A percentile compares a stretch with the other conserved stretches of the same genome.
Conservation (phyloP, 1,284 basidiomycete genomes). For the Lignosus rhinocerotis region DNA sequence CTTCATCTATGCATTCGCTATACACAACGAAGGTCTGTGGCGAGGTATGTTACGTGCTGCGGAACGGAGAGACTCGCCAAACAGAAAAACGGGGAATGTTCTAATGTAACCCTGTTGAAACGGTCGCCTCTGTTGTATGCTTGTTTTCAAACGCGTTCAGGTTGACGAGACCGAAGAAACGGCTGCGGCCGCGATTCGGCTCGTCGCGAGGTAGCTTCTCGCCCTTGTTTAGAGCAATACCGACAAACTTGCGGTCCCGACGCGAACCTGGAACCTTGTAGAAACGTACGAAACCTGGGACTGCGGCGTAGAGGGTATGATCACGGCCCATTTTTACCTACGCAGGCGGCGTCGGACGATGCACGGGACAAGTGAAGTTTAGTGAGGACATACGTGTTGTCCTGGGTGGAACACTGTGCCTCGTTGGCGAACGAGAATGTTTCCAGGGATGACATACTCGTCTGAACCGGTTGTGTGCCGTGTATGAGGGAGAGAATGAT, state of each 20-base stretch:
- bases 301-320: conserved; percentile 87
- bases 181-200: conserved; percentile 66
- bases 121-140: conserved; percentile 8
- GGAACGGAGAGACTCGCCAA: neutral
- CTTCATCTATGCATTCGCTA: conserved; percentile 3
- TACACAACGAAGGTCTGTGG: conserved; percentile 13
- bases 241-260: conserved; percentile 77
- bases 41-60: conserved; percentile 15
- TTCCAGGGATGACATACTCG: conserved; percentile 86
- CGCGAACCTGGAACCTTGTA: conserved; percentile 77
- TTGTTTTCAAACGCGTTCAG: conserved; percentile 34
- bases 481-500: neutral
- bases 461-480: conserved; percentile 47
- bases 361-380: neutral
- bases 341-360: conserved; percentile 8
- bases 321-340: conserved; percentile 90
- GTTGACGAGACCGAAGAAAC: conserved; percentile 75
- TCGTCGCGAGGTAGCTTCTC: conserved; percentile 87
- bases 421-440: conserved; percentile 92
- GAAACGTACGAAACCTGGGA: conserved; percentile 90
- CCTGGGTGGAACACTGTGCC: conserved; percentile 90
- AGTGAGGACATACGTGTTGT: conserved; percentile 68
- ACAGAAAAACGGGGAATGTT: neutral
- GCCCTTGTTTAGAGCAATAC: conserved; percentile 75
- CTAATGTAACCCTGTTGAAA: conserved; percentile 1